Percentiles rank a stretch among this genome's conserved stretches.
Conservation (phyloP, 1,139 yeast species). For the Yamadazyma diospyri region DNA sequence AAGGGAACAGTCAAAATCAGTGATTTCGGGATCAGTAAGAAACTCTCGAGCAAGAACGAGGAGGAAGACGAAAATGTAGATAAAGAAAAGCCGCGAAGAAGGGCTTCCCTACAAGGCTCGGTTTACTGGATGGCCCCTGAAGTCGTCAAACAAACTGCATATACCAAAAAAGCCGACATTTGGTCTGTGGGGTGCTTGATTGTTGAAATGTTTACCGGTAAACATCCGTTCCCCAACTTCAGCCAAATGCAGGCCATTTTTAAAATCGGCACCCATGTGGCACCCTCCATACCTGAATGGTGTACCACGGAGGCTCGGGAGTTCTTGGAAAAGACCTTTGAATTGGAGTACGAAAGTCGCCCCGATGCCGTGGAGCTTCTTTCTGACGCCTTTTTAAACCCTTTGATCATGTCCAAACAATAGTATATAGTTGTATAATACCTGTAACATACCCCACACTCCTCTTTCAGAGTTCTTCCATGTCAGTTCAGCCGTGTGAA, state of each 20-base stretch:
- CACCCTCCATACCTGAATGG: constrained; percentile 78
- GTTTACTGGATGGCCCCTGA: constrained; percentile 99
- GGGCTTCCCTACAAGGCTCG: constrained; percentile 89
- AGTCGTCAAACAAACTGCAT: constrained; percentile 86
- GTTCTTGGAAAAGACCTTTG: constrained; percentile 67
- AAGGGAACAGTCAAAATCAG: constrained; percentile 90
- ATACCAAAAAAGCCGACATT: constrained; percentile 86
- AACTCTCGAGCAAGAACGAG: constrained; percentile 40
- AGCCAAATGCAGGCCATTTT: constrained; percentile 96
- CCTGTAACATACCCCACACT: not conserved
- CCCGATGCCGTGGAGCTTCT: constrained; percentile 72
- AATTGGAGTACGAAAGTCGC: constrained; percentile 66
- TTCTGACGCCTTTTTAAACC: constrained; percentile 56
- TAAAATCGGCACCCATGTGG: constrained; percentile 78
- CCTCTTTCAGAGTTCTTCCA: not conserved
- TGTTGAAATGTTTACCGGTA: constrained; percentile 92
- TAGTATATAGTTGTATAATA: constrained; percentile 7
- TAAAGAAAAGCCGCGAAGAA: constrained; percentile 41
- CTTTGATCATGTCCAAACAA: constrained; percentile 44
- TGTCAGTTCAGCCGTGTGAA: too few species aligned
- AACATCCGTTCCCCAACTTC: constrained; percentile 90
- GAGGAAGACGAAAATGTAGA: constrained; percentile 2
- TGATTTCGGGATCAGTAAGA: constrained; percentile 90
- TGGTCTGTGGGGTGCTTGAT: constrained; percentile 95
- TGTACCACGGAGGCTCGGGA: constrained; percentile 67